A percentile compares a stretch with the other conserved stretches of the same genome.
These are phyloP conservation scores for Colletotrichum sp. DNA, from an alignment of 2,329 filamentous ascomycete genomes.

Conservation along the genomic window DNA sequence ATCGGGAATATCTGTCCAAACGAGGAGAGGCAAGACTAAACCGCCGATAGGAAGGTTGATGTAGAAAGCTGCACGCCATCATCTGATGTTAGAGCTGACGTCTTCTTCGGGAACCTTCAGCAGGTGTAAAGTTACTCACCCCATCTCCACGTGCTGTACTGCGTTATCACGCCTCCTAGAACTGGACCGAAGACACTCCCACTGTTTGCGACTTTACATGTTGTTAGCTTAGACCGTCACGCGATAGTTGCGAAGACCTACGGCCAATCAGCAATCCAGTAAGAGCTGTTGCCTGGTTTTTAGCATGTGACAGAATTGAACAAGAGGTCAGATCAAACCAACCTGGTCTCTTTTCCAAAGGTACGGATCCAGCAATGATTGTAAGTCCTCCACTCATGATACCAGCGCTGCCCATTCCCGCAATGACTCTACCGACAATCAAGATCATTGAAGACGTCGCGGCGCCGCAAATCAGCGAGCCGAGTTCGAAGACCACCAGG, in stretches of 20 bases:
- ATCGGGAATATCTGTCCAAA: slow-evolving; percentile 42
- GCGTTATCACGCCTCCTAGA: slow-evolving; percentile 45
- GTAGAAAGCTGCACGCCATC: slow-evolving; percentile 35
- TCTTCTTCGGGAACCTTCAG: not conserved
- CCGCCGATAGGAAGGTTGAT: slow-evolving; percentile 41
- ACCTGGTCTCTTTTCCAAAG: slow-evolving; percentile 33
- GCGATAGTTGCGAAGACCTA: not conserved
- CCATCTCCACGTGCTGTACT: slow-evolving; percentile 45
- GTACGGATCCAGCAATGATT: slow-evolving; percentile 33
- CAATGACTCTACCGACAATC: slow-evolving; percentile 53
- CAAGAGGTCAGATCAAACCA: not conserved
- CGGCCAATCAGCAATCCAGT: not conserved
- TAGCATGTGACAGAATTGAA: not conserved
- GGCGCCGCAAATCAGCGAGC: slow-evolving; percentile 52
- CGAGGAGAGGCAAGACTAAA: slow-evolving; percentile 34
- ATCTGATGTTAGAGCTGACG: not conserved
- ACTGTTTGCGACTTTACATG: slow-evolving; percentile 38
- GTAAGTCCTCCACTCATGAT: slow-evolving; percentile 41
- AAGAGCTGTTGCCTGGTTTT: not conserved
- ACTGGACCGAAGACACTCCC: slow-evolving; percentile 46
- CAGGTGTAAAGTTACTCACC: slow-evolving; percentile 27
- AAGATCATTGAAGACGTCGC: slow-evolving; percentile 48
- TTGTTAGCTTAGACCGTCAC: not conserved
- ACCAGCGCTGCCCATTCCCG: slow-evolving; percentile 50
- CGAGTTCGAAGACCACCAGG: slow-evolving; percentile 38